These are phyloP conservation scores for Neonectria punicea DNA, from an alignment of 2,329 filamentous ascomycete species.

Conservation along the genomic window DNA sequence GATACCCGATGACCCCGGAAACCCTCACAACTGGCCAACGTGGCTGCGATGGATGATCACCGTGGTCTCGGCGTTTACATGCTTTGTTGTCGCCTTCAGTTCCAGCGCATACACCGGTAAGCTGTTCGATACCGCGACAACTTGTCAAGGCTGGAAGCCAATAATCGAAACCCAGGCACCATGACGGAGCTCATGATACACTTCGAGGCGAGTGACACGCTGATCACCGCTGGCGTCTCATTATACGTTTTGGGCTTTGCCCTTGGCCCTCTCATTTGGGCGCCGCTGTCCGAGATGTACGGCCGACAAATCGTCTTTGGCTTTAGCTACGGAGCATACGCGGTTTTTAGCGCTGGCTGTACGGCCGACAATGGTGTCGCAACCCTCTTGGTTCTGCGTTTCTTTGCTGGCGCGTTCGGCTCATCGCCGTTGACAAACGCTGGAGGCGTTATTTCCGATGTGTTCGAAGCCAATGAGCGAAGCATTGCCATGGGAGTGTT, in stretches of 20 bases:
- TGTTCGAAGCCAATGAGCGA: conserved; percentile 64
- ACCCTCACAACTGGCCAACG: conserved; percentile 69
- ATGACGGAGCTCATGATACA: conserved; percentile 63
- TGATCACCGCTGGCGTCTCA: conserved; percentile 70
- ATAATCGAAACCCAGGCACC: conserved; percentile 21
- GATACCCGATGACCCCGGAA: conserved; percentile 72
- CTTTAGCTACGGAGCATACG: conserved; percentile 65
- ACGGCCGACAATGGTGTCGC: conserved; percentile 66
- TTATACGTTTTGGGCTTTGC: conserved; percentile 72
- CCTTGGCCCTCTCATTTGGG: conserved; percentile 72
- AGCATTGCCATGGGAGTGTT: conserved; percentile 70
- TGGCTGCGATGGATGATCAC: conserved; percentile 74
- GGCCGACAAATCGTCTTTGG: conserved; percentile 70
- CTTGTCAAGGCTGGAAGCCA: not conserved
- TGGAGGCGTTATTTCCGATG: conserved; percentile 72
- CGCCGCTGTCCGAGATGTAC: conserved; percentile 72
- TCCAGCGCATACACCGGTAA: conserved; percentile 74
- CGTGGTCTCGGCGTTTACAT: conserved; percentile 70
- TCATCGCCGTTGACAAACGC: conserved; percentile 71
- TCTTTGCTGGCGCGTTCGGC: conserved; percentile 72
- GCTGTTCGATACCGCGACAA: not conserved
- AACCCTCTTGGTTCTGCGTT: conserved; percentile 72
- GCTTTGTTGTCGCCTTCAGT: conserved; percentile 75
- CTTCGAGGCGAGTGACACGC: conserved; percentile 62
- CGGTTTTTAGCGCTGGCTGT: conserved; percentile 70